Conservation (phyloP, 208 protist genomes). For the Leishmania martiniquensis region DNA sequence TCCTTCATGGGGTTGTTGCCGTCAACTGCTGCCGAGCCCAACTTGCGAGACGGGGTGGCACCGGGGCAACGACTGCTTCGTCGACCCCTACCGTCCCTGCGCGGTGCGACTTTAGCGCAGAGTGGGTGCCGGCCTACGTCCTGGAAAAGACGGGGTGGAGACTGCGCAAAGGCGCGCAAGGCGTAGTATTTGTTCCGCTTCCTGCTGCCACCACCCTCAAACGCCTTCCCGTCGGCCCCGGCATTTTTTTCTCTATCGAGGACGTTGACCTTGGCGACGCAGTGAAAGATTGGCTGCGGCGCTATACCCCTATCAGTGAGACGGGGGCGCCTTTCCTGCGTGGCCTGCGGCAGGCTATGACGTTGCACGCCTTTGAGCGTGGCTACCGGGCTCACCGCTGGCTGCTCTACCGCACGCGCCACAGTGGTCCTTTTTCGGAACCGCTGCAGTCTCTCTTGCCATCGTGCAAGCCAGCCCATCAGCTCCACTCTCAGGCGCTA, state of each 20-base stretch:
- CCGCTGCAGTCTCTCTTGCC: neutral
- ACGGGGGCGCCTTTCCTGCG: constrained; percentile 36
- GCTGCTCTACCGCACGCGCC: constrained; percentile 26
- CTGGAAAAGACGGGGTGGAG: constrained; percentile 27
- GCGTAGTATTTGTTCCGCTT: constrained; percentile 13
- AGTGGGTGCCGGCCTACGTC: constrained; percentile 41
- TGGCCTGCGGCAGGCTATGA: constrained; percentile 41
- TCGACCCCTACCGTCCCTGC: neutral
- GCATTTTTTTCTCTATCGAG: constrained; percentile 48
- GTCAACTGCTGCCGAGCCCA: constrained; percentile 63
- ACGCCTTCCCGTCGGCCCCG: neutral
- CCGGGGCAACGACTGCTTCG: constrained; percentile 12
- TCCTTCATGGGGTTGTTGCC: constrained; percentile 23
- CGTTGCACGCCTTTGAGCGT: constrained; percentile 65
- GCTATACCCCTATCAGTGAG: constrained; percentile 56
- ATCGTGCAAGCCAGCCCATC: neutral
- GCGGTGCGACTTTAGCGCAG: neutral
- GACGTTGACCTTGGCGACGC: constrained; percentile 42
- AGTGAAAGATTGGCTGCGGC: constrained; percentile 36
- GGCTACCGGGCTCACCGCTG: constrained; percentile 49
- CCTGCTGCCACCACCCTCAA: neutral
- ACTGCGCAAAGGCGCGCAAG: constrained; percentile 25
- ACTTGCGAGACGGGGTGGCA: constrained; percentile 9
- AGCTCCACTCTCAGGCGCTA: neutral
- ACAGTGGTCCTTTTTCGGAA: too few species aligned